A percentile compares a stretch with the other conserved stretches of the same genome.
phyloP scores from a whole-genome alignment of 208 protist species.

The Leishmania guyanensis region DNA sequence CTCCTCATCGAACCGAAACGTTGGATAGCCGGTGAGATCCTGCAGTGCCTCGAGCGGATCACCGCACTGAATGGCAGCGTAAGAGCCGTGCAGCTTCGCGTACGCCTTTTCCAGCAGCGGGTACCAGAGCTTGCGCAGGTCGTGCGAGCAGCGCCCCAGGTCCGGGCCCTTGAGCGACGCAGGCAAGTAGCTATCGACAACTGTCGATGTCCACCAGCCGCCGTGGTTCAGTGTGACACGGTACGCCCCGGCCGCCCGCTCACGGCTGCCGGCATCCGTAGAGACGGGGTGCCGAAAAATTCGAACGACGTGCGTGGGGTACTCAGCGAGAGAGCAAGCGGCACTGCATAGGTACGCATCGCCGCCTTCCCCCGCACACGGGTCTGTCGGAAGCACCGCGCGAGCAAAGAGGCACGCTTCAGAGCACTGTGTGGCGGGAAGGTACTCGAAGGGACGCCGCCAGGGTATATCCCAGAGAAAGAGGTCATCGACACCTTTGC shows the following conservation, averaged over 20 bases:
- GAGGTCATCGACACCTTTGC: conserved; percentile 32
- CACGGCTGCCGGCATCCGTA: conserved; percentile 8
- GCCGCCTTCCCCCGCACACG: conserved; percentile 47
- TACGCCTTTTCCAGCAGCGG: conserved; percentile 87
- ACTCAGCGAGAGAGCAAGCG: conserved; percentile 39
- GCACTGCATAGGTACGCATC: conserved; percentile 60
- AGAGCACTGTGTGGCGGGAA: conserved; percentile 16
- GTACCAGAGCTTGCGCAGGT: conserved; percentile 73
- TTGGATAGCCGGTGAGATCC: conserved; percentile 62
- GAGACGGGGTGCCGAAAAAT: conserved; percentile 47
- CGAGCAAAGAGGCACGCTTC: conserved; percentile 45
- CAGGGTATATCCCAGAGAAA: conserved; percentile 48
- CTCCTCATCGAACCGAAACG: conserved; percentile 50
- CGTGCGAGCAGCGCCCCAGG: conserved; percentile 38
- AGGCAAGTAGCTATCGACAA: conserved; percentile 67
- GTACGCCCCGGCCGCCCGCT: conserved; percentile 38
- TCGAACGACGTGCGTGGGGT: conserved; percentile 18
- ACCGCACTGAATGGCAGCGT: conserved; percentile 64
- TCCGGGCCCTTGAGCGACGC: conserved; percentile 32
- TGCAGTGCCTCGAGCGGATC: conserved; percentile 60
- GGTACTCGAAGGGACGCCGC: conserved; percentile 35
- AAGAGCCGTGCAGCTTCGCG: conserved; percentile 80
- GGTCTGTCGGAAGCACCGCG: conserved; percentile 45
- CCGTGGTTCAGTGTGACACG: conserved; percentile 41
- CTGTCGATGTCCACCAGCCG: conserved; percentile 56